Conservation (phyloP, 2,329 filamentous ascomycete species). For the Sphaerulina vaccinii region DNA sequence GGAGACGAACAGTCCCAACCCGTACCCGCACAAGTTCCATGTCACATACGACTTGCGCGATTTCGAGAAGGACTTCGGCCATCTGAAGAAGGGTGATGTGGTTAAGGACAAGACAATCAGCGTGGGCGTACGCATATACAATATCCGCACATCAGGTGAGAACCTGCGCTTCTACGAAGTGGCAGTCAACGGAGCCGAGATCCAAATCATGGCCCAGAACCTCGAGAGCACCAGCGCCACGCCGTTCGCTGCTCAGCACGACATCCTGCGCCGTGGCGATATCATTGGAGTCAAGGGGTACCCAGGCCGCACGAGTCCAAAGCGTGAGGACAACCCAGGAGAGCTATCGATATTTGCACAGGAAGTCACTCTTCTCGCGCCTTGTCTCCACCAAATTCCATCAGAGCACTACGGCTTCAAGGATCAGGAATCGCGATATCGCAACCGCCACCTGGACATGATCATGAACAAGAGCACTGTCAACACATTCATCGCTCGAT, state of each 20-base stretch:
- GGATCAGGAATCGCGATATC: constrained; percentile 89
- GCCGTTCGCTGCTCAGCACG: constrained; percentile 83
- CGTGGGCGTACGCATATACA: constrained; percentile 84
- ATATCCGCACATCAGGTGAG: constrained; percentile 74
- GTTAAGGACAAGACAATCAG: constrained; percentile 72
- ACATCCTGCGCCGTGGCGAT: constrained; percentile 84
- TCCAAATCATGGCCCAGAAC: constrained; percentile 91
- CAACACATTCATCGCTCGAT: constrained; percentile 78
- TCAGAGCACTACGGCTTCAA: constrained; percentile 92
- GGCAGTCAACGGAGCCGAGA: constrained; percentile 68
- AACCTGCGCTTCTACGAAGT: constrained; percentile 94
- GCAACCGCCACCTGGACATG: constrained; percentile 90
- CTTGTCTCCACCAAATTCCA: constrained; percentile 87
- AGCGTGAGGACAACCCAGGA: constrained; percentile 68
- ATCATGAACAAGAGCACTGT: constrained; percentile 92
- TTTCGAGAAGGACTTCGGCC: constrained; percentile 73
- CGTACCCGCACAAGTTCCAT: constrained; percentile 93
- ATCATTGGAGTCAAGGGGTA: constrained; percentile 85
- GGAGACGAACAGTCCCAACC: constrained; percentile 71
- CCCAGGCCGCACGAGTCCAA: constrained; percentile 81
- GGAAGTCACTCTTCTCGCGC: constrained; percentile 80
- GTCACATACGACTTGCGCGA: constrained; percentile 78
- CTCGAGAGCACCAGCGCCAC: constrained; percentile 69
- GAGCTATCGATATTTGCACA: constrained; percentile 92
- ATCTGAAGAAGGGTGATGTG: constrained; percentile 84